phyloP scores from a whole-genome alignment of 2,329 filamentous ascomycete genomes.

The Zopfia rhizophila region DNA sequence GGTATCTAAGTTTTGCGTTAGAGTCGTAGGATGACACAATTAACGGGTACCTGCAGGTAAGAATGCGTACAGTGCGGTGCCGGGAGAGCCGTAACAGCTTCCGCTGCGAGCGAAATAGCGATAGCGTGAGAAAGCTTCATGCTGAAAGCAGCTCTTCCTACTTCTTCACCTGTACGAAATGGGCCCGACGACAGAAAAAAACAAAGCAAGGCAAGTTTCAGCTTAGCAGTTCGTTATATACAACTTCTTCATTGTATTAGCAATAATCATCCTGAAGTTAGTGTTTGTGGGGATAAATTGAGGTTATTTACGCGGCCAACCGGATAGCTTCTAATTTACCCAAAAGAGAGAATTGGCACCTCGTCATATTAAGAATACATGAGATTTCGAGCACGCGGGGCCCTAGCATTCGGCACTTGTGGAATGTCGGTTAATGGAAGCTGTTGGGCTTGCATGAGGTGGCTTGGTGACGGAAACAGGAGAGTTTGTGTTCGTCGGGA shows the following conservation, averaged over 20 bases:
- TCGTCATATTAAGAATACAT: conserved; percentile 24
- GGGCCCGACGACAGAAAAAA: conserved; percentile 8
- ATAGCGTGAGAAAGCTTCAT: conserved; percentile 41
- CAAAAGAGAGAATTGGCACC: conserved; percentile 36
- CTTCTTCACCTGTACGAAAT: not conserved
- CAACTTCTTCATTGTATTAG: conserved; percentile 7
- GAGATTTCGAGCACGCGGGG: conserved; percentile 30
- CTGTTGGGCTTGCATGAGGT: no score
- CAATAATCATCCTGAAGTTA: conserved; percentile 18
- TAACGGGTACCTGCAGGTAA: not conserved
- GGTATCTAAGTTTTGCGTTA: conserved; percentile 27
- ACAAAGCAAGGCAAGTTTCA: no score
- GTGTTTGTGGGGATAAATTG: conserved; percentile 28
- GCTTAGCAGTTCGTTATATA: conserved; percentile 22
- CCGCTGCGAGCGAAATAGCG: conserved; percentile 28
- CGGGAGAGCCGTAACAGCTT: conserved; percentile 34
- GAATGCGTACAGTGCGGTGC: conserved; percentile 34
- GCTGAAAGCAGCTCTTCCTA: conserved; percentile 10
- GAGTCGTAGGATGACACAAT: not conserved
- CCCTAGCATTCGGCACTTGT: conserved; percentile 33
- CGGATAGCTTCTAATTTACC: conserved; percentile 27
- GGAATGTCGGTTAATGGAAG: conserved; percentile 11
- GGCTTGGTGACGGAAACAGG: no score
- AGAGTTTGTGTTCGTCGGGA: no score
- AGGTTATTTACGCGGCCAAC: conserved; percentile 34